These are phyloP conservation scores for Cryptomeria japonica DNA, from an alignment of 75 land plant genomes.

Conservation along the genomic window DNA sequence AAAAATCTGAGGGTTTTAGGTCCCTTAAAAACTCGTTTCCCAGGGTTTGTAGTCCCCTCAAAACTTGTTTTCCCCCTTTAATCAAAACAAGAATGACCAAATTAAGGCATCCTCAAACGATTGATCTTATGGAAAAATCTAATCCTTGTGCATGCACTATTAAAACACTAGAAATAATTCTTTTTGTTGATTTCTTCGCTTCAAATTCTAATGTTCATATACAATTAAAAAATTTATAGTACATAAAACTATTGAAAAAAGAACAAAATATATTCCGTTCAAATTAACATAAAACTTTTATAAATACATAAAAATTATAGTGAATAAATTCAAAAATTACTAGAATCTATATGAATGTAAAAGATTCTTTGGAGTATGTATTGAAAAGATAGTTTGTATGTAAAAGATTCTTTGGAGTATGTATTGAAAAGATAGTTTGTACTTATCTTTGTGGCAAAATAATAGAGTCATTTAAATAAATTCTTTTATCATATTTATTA, in stretches of 20 bases:
- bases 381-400: too few relatives aligned
- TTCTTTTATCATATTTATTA: slow-evolving; percentile 55
- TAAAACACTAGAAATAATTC: slow-evolving; percentile 44
- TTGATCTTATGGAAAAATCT: slow-evolving; percentile 47
- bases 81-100: too few relatives aligned
- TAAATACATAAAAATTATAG: not conserved
- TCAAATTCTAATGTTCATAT: not conserved
- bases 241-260: not conserved
- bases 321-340: not conserved
- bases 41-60: too few relatives aligned
- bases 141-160: slow-evolving; percentile 63
- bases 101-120: slow-evolving; percentile 59
- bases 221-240: not conserved
- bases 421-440: too few relatives aligned
- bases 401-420: too few relatives aligned
- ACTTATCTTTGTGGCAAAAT: too few relatives aligned
- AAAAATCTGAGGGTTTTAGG: too few relatives aligned
- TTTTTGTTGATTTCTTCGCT: not conserved
- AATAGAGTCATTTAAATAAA: too few relatives aligned
- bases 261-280: not conserved
- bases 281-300: not conserved
- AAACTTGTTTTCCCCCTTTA: too few relatives aligned
- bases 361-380: too few relatives aligned
- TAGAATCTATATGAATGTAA: not conserved
- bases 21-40: too few relatives aligned